phyloP scores from a whole-genome alignment of 1,284 basidiomycete genomes.

The Leccinum fallax region DNA sequence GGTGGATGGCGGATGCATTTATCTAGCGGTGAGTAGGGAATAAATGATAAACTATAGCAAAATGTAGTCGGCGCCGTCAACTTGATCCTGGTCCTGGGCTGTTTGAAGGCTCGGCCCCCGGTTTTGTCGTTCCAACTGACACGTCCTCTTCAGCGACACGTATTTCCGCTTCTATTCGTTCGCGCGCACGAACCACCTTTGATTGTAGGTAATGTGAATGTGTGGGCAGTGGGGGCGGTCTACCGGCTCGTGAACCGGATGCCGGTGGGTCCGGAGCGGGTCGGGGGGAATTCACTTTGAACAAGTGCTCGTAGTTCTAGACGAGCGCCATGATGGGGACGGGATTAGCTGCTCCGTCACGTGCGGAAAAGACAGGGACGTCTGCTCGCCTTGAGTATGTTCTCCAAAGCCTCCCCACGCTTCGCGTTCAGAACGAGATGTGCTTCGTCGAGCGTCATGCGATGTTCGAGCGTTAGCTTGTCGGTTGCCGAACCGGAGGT shows the following conservation, averaged over 20 bases:
- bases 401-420: conserved; percentile 70
- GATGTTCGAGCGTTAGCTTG: conserved; percentile 78
- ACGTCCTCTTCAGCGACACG: conserved; percentile 43
- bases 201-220: conserved; percentile 94
- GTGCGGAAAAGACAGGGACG: background rate
- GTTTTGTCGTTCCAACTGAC: conserved; percentile 17
- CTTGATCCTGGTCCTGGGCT: conserved; percentile 26
- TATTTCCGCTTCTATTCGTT: conserved; percentile 90
- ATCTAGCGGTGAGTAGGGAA: conserved; percentile 23
- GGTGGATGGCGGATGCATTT: conserved; percentile 16
- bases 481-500: conserved; percentile 75
- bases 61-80: conserved; percentile 12
- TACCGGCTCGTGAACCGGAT: conserved; percentile 35
- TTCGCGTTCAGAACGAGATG: conserved; percentile 92
- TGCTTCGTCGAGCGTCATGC: conserved; percentile 97
- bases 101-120: conserved; percentile 21
- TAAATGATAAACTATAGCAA: conserved; percentile 16
- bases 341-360: conserved; percentile 1
- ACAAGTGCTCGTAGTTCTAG: conserved; percentile 92
- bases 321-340: background rate
- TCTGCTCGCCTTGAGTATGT: conserved; percentile 67
- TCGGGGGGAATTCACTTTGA: conserved; percentile 84
- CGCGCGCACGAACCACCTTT: conserved; percentile 92
- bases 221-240: conserved; percentile 45
- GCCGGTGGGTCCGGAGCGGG: conserved; percentile 49